Percentiles rank a stretch among this genome's conserved stretches.
Conservation (phyloP, 331 rosid species). For the Telfairia occidentalis region DNA sequence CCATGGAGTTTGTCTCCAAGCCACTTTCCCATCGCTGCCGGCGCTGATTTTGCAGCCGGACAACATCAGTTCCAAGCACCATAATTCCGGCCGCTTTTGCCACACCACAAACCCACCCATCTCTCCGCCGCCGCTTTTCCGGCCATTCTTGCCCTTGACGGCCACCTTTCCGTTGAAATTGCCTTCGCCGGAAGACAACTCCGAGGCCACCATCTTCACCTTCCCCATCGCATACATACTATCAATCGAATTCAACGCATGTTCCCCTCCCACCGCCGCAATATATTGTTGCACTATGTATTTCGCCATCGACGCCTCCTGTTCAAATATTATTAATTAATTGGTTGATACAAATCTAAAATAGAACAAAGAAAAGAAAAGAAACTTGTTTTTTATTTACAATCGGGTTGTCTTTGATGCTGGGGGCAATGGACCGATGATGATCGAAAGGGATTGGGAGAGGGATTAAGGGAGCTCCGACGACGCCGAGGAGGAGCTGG, state of each 20-base stretch:
- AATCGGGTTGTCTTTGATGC: conserved; percentile 20
- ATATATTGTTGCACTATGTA: conserved; percentile 75
- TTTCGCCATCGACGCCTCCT: conserved; percentile 83
- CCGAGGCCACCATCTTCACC: conserved; percentile 69
- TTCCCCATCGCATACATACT: conserved; percentile 97
- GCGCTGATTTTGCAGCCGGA: conserved; percentile 78
- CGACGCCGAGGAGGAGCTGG: conserved; percentile 57
- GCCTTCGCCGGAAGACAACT: conserved; percentile 51
- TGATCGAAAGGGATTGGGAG: conserved; percentile 1
- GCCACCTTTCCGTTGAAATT: conserved; percentile 26
- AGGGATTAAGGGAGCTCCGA: conserved; percentile 41
- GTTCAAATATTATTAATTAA: not conserved
- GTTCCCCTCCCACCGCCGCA: conserved; percentile 88
- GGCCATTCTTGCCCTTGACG: conserved; percentile 42
- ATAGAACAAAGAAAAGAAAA: not conserved
- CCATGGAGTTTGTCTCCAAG: conserved; percentile 99
- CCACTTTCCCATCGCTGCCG: conserved; percentile 80
- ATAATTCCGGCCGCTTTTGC: conserved; percentile 74
- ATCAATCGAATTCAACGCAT: conserved; percentile 45
- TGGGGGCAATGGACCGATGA: not conserved
- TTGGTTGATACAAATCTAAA: not conserved
- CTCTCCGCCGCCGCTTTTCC: conserved; percentile 33
- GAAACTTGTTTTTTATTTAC: not conserved
- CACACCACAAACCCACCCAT: conserved; percentile 94
- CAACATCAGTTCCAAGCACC: conserved; percentile 82